Percentiles rank a stretch among this genome's conserved stretches.
phyloP scores from a whole-genome alignment of 1,139 yeast species.

The Yamadazyma membranifaciens region DNA sequence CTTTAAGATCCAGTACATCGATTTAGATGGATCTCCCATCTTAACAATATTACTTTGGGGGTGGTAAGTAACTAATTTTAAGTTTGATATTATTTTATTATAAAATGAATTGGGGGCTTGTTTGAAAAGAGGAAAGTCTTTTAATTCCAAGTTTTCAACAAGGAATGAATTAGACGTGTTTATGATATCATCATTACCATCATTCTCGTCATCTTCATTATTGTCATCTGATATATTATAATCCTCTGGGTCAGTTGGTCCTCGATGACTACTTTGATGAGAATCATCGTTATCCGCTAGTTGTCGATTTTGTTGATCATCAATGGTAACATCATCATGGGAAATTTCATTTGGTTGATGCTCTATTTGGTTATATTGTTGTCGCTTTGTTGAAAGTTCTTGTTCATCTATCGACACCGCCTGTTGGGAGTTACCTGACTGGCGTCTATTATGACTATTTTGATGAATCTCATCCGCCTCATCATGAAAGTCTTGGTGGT shows the following conservation, averaged over 20 bases:
- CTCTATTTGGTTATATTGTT: too few species aligned
- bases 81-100: constrained; percentile 54
- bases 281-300: background rate
- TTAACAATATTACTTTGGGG: constrained; percentile 69
- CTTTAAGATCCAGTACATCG: constrained; percentile 78
- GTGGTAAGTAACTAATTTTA: constrained; percentile 57
- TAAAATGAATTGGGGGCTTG: constrained; percentile 67
- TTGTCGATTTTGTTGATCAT: too few species aligned
- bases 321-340: too few species aligned
- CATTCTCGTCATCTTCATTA: background rate
- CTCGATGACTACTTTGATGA: background rate
- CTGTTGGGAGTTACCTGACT: too few species aligned
- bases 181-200: constrained; percentile 3
- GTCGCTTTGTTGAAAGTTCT: too few species aligned
- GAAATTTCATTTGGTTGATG: too few species aligned
- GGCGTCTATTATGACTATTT: too few species aligned
- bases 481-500: too few species aligned
- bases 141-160: constrained; percentile 30
- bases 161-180: constrained; percentile 40
- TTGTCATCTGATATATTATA: background rate
- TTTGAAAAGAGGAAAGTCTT: constrained; percentile 60
- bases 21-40: constrained; percentile 70
- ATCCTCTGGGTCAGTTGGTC: background rate
- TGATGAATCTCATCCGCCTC: too few species aligned
- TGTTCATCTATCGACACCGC: too few species aligned